Base-by-base conservation (phyloP, 2,329 filamentous ascomycete species). In the Ceratocystis huliohia region DNA sequence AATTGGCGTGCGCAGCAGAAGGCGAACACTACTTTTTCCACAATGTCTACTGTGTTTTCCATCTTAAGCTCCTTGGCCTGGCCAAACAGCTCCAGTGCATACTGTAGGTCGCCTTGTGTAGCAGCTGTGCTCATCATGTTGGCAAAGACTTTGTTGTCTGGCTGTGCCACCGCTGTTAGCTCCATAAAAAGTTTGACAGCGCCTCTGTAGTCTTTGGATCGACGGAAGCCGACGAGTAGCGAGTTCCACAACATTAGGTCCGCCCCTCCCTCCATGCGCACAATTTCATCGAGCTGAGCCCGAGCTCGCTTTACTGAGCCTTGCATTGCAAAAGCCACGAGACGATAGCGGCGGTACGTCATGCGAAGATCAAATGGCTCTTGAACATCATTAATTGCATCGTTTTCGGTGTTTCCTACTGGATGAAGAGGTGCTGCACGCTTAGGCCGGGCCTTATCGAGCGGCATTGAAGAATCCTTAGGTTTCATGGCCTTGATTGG, bases 91-190 rank as follows among this genome's bases (percentile, higher is more conserved):
- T 85, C 79, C 28, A 87, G 78, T 1, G 88, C 85, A 64, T 82
- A 82, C 25, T 87, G 82, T 1, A 92, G 75, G 72, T 96, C 91
- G 25, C 92, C 91, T 70, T 84, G 81, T 15, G 79, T 80, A 17
- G 86, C 86, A 63, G 84, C 84, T 71, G 95, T 79, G 28, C 84
- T 81, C 82, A 96, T 88, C 69, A 96, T 76, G 4, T 86, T 88
- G 2, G 82, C 84, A 71, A 90, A 91, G 0, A 86, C 88, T 70
- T 83, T 80, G 0, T 76, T 72, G 73, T 89, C 83, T 0, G 88
- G 86, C 25, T 74, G 71, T 2, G 84, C 71, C 41, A 68, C 76
- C 71, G 69, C 73, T 71, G 70, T 79, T 69, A 94, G 80, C 8
- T 80, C 75, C 20, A 85, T 79, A 71, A 95, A 91, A 62, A 81